Conservation (phyloP, 2,329 filamentous ascomycete species). For the Fusarium bulbicola region DNA sequence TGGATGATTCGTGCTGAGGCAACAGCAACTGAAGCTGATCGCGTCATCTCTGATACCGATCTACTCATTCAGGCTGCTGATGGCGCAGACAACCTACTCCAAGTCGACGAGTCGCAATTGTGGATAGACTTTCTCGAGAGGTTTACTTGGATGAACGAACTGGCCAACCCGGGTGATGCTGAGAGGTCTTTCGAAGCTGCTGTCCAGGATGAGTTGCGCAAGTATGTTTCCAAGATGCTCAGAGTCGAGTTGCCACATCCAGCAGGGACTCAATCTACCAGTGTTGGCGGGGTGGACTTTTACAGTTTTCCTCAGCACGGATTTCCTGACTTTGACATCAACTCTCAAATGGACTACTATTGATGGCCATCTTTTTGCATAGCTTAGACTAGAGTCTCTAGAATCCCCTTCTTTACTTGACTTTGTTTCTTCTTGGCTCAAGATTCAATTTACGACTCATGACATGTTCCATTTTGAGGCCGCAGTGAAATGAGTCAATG, state of each 20-base stretch:
- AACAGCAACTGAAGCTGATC: neutral
- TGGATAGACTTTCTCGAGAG: conserved; percentile 33
- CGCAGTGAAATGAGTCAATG: neutral
- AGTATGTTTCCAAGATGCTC: conserved; percentile 28
- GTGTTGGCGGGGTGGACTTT: neutral
- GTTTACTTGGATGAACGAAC: conserved; percentile 41
- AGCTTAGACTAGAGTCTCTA: neutral
- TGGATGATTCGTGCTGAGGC: conserved; percentile 38
- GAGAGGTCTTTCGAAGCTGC: conserved; percentile 34
- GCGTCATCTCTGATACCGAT: neutral
- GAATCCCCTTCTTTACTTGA: neutral
- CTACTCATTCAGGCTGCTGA: conserved; percentile 23
- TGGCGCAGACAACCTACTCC: conserved; percentile 10
- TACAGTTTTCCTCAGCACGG: neutral
- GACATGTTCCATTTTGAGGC: neutral
- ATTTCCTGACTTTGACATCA: conserved; percentile 8
- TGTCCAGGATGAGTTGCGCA: conserved; percentile 29
- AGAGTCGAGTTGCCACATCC: conserved; percentile 28
- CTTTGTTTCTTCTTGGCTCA: neutral
- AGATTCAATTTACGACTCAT: neutral
- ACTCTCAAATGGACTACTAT: neutral
- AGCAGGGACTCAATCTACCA: neutral
- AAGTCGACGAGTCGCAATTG: conserved; percentile 18
- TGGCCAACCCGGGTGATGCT: conserved; percentile 17
- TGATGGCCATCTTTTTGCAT: neutral